A percentile compares a stretch with the other conserved stretches of the same genome.
Evolutionary conservation across 2,329 filamentous ascomycete species (phyloP).

Genomic region (Coniella vitis): DNA sequence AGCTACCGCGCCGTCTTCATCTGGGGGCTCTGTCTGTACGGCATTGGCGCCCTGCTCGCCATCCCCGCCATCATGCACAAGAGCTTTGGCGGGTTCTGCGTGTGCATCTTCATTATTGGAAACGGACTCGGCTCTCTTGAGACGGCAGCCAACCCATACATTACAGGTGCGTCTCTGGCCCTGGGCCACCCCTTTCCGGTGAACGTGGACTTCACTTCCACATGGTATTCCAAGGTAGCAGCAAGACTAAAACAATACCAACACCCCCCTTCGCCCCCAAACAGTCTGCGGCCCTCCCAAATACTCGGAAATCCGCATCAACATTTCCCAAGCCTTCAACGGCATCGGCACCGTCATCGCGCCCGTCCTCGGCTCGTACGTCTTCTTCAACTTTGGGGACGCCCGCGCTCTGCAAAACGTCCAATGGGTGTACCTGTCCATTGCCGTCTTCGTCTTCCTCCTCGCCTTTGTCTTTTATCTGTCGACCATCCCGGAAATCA

Average conservation of each 20-base stretch:
- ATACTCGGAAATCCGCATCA: slow-evolving; percentile 67
- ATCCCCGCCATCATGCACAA: slow-evolving; percentile 51
- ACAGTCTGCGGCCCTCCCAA: slow-evolving; percentile 52
- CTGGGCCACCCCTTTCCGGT: neutral
- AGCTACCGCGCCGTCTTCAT: slow-evolving; percentile 62
- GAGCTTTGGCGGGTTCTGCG: slow-evolving; percentile 69
- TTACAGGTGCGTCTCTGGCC: slow-evolving; percentile 38
- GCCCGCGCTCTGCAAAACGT: slow-evolving; percentile 56
- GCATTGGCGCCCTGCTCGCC: slow-evolving; percentile 50
- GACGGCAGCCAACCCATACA: slow-evolving; percentile 71
- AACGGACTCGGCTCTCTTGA: slow-evolving; percentile 68
- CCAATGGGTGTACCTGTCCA: slow-evolving; percentile 70
- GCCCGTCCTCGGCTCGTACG: slow-evolving; percentile 64
- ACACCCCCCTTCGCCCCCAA: no score
- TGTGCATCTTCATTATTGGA: slow-evolving; percentile 66
- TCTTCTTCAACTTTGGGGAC: slow-evolving; percentile 61
- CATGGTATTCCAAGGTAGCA: no score
- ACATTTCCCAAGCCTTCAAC: slow-evolving; percentile 71
- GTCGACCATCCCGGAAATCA: slow-evolving; percentile 64
- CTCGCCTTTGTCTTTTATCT: slow-evolving; percentile 62
- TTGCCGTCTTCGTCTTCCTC: slow-evolving; percentile 63
- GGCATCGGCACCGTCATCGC: slow-evolving; percentile 68
- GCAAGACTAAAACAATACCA: no score
- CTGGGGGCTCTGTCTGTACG: slow-evolving; percentile 60
- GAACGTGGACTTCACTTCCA: no score